phyloP scores from a whole-genome alignment of 1,284 basidiomycete genomes.

The Sporisorium graminicola region DNA sequence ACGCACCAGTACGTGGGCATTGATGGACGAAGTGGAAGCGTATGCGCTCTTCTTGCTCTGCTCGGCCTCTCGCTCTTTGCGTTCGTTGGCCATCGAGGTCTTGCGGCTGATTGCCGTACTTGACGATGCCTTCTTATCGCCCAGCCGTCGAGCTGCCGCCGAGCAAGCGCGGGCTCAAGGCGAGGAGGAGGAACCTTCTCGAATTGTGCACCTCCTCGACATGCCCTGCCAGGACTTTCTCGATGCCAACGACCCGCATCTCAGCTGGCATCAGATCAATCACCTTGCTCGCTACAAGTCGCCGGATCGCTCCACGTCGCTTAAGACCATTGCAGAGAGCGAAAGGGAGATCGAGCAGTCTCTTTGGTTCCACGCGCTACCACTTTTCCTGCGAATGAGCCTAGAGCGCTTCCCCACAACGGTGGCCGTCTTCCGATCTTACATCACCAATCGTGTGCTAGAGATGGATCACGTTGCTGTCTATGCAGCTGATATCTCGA shows the following conservation, averaged over 20 bases:
- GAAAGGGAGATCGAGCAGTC: constrained; percentile 70
- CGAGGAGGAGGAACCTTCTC: constrained; percentile 57
- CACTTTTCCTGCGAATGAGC: constrained; percentile 69
- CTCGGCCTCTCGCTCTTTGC: constrained; percentile 77
- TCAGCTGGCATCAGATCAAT: constrained; percentile 54
- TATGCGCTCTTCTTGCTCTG: constrained; percentile 81
- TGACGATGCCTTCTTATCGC: constrained; percentile 57
- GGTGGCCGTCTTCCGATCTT: constrained; percentile 69
- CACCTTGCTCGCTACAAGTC: constrained; percentile 51
- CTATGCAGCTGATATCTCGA: constrained; percentile 67
- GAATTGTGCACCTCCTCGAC: constrained; percentile 61
- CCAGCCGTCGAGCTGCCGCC: constrained; percentile 44
- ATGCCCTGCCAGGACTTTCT: constrained; percentile 53
- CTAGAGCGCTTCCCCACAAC: constrained; percentile 69
- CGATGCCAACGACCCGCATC: constrained; percentile 46
- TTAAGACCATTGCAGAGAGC: constrained; percentile 70
- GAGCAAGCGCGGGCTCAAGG: constrained; percentile 63
- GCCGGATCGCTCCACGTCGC: constrained; percentile 38
- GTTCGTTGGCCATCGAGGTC: constrained; percentile 68
- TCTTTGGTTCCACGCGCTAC: constrained; percentile 71
- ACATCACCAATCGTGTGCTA: constrained; percentile 69
- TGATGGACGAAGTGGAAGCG: constrained; percentile 76
- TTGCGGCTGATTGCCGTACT: constrained; percentile 63
- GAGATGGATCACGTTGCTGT: constrained; percentile 70
- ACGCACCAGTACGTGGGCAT: constrained; percentile 64